Evolutionary conservation across 2,329 filamentous ascomycete genomes (phyloP), one percentile per base, ranked within the genome.

Genomic region (Phoma sp.): DNA sequence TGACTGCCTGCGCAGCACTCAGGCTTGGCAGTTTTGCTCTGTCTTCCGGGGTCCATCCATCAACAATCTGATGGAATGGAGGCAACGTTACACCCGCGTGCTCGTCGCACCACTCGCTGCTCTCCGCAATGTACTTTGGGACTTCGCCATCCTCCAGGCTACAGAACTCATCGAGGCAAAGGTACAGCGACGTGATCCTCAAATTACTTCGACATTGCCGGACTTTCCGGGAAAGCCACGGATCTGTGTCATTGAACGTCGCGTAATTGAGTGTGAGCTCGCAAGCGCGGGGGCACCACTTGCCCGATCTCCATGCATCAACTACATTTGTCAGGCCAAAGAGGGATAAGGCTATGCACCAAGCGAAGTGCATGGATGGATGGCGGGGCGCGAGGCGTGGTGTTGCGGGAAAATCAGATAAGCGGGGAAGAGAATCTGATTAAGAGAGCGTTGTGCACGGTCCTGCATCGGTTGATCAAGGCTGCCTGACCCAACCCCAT

Each of bases 191-290:
- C 8, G 53, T 64, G 9, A 65, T 53, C 14, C 62, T 60, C 4
- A 70, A 49, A 8, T 52, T 36, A 46, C 70, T 71, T 38, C 60
- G 60, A 59, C 70, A 73, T 35, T 59, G 55, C 24, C 58, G 61
- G 27, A 62, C 58, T 52, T 70, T 70, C 43, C 62, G 65, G 30
- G 67, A 66, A 27, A 65, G 50, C 44, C 54, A 63, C 32, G 60
- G 42, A 40, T 64, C 56, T 10, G 68, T 71, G 49, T 73, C 70
- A 53, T 71, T 71, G 58, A 71, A 73, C 10, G 64, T 65, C 29
- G 61, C 63, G 43, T 71, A 71, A 38, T 64, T 63, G 38, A 71
- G 47, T 1, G 52, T 62, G 5, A 69, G 64, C 18, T 69, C 64
- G 58, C 70, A 73, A 30, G 65, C 66, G 38, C 58, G 53, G 35